Percentiles rank a stretch among this genome's conserved stretches.
Evolutionary conservation across 2,329 filamentous ascomycete species (phyloP).

Genomic region (Xylaria sp.): DNA sequence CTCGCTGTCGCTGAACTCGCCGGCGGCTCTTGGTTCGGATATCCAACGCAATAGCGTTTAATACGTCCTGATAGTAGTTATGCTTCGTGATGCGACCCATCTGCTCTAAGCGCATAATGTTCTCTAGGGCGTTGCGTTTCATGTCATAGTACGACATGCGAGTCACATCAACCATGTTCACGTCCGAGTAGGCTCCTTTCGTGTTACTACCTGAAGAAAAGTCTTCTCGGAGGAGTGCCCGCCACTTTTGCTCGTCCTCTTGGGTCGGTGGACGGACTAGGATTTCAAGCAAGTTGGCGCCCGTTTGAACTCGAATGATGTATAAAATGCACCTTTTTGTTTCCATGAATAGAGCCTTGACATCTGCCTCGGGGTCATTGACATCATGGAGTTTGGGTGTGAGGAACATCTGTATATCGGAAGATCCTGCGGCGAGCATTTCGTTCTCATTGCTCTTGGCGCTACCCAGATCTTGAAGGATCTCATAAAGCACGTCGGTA

Average conservation of each 20-base stretch:
- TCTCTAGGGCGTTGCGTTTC: slow-evolving; percentile 92
- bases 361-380: slow-evolving; percentile 90
- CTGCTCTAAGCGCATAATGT: slow-evolving; percentile 89
- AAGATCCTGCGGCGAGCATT: slow-evolving; percentile 84
- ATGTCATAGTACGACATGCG: slow-evolving; percentile 90
- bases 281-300: slow-evolving; percentile 92
- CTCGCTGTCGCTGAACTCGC: slow-evolving; percentile 88
- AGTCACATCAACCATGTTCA: slow-evolving; percentile 88
- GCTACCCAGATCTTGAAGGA: slow-evolving; percentile 92
- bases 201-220: slow-evolving; percentile 74
- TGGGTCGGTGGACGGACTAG: slow-evolving; percentile 87
- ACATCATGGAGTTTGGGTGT: slow-evolving; percentile 90
- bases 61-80: slow-evolving; percentile 96
- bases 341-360: slow-evolving; percentile 96
- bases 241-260: slow-evolving; percentile 93
- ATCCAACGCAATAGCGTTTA: slow-evolving; percentile 95
- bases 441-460: slow-evolving; percentile 97
- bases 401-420: slow-evolving; percentile 90
- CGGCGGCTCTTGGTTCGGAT: slow-evolving; percentile 97
- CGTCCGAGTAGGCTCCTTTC: slow-evolving; percentile 88
- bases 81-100: slow-evolving; percentile 87
- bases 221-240: slow-evolving; percentile 82
- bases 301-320: slow-evolving; percentile 96
- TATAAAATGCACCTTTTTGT: slow-evolving; percentile 97
- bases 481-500: slow-evolving; percentile 90